These are phyloP conservation scores for Lipomyces japonicus DNA, from an alignment of 805 yeast species.

Conservation along the genomic window DNA sequence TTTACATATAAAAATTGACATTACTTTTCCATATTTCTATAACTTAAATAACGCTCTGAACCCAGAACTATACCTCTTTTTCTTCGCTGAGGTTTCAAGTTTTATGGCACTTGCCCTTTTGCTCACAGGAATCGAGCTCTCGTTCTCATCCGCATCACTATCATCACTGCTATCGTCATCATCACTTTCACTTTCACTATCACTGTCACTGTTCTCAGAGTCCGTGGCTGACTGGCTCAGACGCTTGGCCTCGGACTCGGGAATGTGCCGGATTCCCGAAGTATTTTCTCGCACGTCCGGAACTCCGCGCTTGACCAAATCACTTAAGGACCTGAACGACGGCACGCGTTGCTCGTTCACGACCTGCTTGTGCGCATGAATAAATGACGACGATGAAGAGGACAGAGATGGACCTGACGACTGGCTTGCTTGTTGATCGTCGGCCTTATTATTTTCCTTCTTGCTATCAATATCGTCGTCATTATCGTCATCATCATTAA, in stretches of 20 bases:
- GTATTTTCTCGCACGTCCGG: conserved; percentile 27
- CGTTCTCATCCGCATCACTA: conserved; percentile 8
- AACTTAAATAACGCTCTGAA: conserved; percentile 14
- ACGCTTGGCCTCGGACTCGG: background rate
- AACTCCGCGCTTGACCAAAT: conserved; percentile 20
- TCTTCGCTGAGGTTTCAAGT: background rate
- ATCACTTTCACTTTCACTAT: conserved; percentile 2
- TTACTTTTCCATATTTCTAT: background rate
- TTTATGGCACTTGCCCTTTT: conserved; percentile 15
- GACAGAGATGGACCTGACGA: background rate
- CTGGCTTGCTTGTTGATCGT: background rate
- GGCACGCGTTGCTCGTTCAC: conserved; percentile 24
- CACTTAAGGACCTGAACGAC: conserved; percentile 22
- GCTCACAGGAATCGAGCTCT: conserved; percentile 16
- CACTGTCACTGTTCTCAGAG: background rate
- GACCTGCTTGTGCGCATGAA: background rate
- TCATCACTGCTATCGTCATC: conserved; percentile 9
- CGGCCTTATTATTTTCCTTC: background rate
- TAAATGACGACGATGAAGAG: background rate
- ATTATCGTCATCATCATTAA: background rate
- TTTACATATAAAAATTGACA: background rate
- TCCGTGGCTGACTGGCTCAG: background rate
- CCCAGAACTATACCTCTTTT: conserved; percentile 17
- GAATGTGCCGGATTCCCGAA: conserved; percentile 9
- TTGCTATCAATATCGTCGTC: too few relatives aligned